A percentile compares a stretch with the other conserved stretches of the same genome.
These are phyloP conservation scores for Millerozyma acaciae DNA, from an alignment of 805 yeast genomes.

Conservation along the genomic window DNA sequence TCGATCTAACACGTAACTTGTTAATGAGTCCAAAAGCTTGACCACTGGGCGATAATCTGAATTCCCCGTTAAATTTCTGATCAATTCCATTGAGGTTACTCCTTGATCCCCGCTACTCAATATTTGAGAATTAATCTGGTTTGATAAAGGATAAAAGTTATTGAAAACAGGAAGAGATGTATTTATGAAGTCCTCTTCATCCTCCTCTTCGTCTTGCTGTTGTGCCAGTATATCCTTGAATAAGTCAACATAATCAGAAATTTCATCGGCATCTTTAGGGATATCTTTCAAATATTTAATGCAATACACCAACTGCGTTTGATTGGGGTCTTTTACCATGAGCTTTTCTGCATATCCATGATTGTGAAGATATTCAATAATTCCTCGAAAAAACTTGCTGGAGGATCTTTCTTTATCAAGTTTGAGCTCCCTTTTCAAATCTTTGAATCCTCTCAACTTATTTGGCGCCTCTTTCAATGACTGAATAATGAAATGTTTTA, in stretches of 20 bases:
- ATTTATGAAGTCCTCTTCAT: constrained; percentile 13
- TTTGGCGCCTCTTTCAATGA: constrained; percentile 56
- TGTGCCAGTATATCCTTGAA: constrained; percentile 8
- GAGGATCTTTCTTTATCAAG: constrained; percentile 39
- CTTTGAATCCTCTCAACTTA: constrained; percentile 56
- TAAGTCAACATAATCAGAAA: constrained; percentile 35
- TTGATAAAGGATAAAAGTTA: constrained; percentile 57
- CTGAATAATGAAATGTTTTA: constrained; percentile 39
- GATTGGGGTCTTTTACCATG: constrained; percentile 39
- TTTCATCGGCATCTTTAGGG: constrained; percentile 43
- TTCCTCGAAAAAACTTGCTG: constrained; percentile 46
- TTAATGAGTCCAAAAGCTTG: constrained; percentile 47
- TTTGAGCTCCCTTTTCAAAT: constrained; percentile 56
- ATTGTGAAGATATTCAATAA: constrained; percentile 42
- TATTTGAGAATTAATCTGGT: constrained; percentile 56
- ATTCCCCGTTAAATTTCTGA: constrained; percentile 49
- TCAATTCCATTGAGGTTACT: constrained; percentile 54
- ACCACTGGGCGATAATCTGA: constrained; percentile 50
- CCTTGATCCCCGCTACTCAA: constrained; percentile 45
- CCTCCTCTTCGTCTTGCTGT: constrained; percentile 22
- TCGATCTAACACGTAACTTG: constrained; percentile 34
- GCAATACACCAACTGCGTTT: constrained; percentile 31
- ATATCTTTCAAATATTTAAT: constrained; percentile 42
- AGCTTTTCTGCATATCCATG: constrained; percentile 48
- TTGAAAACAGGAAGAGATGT: constrained; percentile 38